Base-by-base conservation (phyloP, 2,329 filamentous ascomycete genomes). In the Stachybotrys elegans region DNA sequence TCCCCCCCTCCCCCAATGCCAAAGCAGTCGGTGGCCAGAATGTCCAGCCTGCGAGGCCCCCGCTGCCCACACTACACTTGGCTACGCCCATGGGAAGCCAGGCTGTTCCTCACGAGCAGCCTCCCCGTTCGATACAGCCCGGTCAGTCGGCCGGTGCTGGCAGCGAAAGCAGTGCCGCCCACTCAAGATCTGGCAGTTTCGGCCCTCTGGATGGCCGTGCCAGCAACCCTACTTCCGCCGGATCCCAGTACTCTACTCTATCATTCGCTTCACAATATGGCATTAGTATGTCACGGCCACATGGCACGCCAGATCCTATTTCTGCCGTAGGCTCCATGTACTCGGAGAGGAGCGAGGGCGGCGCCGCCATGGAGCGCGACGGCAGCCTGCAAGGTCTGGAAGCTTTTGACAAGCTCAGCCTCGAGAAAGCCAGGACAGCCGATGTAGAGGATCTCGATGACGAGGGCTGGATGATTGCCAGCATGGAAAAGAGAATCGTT, bases 361-460 rank as follows among this genome's bases (percentile, higher is more conserved):
- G 82, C 12, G 75, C 77, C 14, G 73, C 81, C 8, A 93, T 94
- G 86, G 88, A 95, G 65, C 73, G 88, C 49, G 89, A 95, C 51
- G 81, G 81, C 53, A 94, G 88, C 59, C 76, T 87, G 65, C 86
- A 88, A 56, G 84, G 84, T 4, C 71, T 93, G 3, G 76, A 91
- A 48, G 83, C 81, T 3, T 82, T 96, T 46, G 89, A 94, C 52
- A 84, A 91, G 63, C 67, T 95, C 56, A 86, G 81, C 40, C 63
- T 93, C 37, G 90, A 95, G 53, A 90, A 85, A 65, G 89, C 89
- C 27, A 78, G 88, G 51, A 86, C 84, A 20, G 70, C 92, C 31
- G 93, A 98, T 63, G 92, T 95, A 4, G 92, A 96, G 57, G 92
- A 97, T 54, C 70, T 98, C 40, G 92, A 97, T 60, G 91, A 96